A percentile compares a stretch with the other conserved stretches of the same genome.
Conservation (phyloP, 768 basidiomycete genomes). For the Trametes gibbosa region DNA sequence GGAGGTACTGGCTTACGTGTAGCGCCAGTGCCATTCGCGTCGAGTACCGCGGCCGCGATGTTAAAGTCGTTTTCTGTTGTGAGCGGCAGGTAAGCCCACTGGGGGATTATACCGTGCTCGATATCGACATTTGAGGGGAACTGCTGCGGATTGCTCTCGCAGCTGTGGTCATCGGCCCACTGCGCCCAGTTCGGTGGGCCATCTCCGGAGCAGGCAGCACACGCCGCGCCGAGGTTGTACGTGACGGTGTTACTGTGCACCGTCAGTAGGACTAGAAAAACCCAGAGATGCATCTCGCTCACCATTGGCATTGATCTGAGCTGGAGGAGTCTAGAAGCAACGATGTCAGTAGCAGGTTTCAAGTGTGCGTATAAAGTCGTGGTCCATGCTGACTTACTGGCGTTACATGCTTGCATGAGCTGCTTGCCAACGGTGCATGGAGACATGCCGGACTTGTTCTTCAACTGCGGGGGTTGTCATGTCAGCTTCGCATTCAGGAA, state of each 20-base stretch:
- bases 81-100: constrained; percentile 12
- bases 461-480: background rate
- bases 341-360: background rate
- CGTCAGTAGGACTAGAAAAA: background rate
- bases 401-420: background rate
- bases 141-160: background rate
- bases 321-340: background rate
- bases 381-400: background rate
- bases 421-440: constrained; percentile 2
- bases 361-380: background rate
- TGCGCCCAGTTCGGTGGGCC: background rate
- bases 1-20: background rate
- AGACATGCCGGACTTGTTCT: constrained; percentile 10
- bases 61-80: constrained; percentile 2
- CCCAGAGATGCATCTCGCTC: background rate
- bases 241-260: constrained; percentile 3
- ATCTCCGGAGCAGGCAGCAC: background rate
- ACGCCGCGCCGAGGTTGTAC: constrained; percentile 13
- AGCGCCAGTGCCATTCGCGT: background rate
- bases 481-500: background rate
- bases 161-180: constrained; percentile 3
- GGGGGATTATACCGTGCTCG: background rate
- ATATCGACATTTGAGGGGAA: background rate
- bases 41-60: background rate
- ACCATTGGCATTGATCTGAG: constrained; percentile 6